Evolutionary conservation across 768 basidiomycete species (phyloP).

Genomic region (Suillus weaverae): DNA sequence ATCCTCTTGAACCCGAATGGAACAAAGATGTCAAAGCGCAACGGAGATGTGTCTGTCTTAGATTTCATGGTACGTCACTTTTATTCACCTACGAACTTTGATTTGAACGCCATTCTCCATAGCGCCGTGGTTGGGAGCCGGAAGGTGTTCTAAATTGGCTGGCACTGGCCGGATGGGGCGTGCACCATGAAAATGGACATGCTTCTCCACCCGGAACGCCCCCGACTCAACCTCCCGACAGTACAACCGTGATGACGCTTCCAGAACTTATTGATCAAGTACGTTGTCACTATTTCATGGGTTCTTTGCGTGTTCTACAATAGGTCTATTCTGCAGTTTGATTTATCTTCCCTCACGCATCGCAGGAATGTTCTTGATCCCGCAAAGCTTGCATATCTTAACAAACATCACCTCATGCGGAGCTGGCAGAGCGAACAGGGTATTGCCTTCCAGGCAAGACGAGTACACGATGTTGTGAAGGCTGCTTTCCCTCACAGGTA

Average conservation of each 20-base stretch:
- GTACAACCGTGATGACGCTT: slow-evolving; percentile 60
- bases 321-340: slow-evolving; percentile 51
- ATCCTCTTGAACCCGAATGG: slow-evolving; percentile 89
- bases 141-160: slow-evolving; percentile 90
- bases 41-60: slow-evolving; percentile 83
- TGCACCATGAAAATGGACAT: slow-evolving; percentile 37
- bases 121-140: slow-evolving; percentile 91
- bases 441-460: slow-evolving; percentile 51
- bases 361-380: slow-evolving; percentile 81
- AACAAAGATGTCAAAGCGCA: slow-evolving; percentile 92
- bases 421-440: slow-evolving; percentile 51
- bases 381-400: slow-evolving; percentile 80
- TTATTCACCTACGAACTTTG: not conserved
- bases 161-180: slow-evolving; percentile 92
- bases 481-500: slow-evolving; percentile 62
- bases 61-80: slow-evolving; percentile 72
- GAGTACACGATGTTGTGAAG: slow-evolving; percentile 54
- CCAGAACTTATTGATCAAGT: slow-evolving; percentile 69
- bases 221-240: slow-evolving; percentile 53
- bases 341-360: slow-evolving; percentile 73
- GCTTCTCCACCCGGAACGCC: slow-evolving; percentile 24
- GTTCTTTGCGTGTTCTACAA: not conserved
- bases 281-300: slow-evolving; percentile 17
- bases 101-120: slow-evolving; percentile 6
- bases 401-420: slow-evolving; percentile 79